phyloP scores from a whole-genome alignment of 2,329 filamentous ascomycete genomes.

The Mycosphaerella sp. region DNA sequence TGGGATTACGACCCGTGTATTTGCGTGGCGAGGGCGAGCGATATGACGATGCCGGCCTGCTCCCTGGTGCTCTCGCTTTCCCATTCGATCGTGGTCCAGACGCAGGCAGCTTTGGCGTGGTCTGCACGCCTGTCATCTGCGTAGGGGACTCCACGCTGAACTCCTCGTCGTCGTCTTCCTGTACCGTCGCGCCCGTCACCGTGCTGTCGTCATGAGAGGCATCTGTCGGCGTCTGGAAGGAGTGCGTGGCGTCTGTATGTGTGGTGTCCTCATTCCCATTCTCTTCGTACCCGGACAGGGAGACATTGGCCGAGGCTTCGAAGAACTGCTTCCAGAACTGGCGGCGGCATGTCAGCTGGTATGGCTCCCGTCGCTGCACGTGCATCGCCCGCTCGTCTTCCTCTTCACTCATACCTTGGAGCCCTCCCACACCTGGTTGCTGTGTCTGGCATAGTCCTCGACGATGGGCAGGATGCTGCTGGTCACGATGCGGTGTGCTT shows the following conservation, averaged over 20 bases:
- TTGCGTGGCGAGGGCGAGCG: constrained; percentile 34
- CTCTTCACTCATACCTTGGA: constrained; percentile 63
- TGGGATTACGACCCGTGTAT: constrained; percentile 38
- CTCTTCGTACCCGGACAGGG: constrained; percentile 89
- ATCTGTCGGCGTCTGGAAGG: constrained; percentile 28
- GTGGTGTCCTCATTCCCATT: constrained; percentile 53
- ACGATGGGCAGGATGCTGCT: constrained; percentile 87
- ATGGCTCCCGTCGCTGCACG: not conserved
- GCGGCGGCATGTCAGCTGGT: not conserved
- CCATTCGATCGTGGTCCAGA: constrained; percentile 30
- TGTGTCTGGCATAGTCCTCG: constrained; percentile 92
- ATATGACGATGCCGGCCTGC: constrained; percentile 20
- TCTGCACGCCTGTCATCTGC: constrained; percentile 44
- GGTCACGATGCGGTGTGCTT: constrained; percentile 92
- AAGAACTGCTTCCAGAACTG: constrained; percentile 99
- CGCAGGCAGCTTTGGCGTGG: constrained; percentile 52
- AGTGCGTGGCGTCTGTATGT: constrained; percentile 34
- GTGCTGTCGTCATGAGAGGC: constrained; percentile 23
- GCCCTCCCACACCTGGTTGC: constrained; percentile 89
- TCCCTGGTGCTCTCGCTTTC: constrained; percentile 26
- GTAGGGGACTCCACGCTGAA: constrained; percentile 60
- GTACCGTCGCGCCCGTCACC: constrained; percentile 32
- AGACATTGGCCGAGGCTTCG: constrained; percentile 95
- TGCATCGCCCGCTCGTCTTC: not conserved
- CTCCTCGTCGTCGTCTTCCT: constrained; percentile 43